Evolutionary conservation across 78 protist species (phyloP), one percentile per base, ranked within the genome.

Genomic region (Acrasis kona): DNA sequence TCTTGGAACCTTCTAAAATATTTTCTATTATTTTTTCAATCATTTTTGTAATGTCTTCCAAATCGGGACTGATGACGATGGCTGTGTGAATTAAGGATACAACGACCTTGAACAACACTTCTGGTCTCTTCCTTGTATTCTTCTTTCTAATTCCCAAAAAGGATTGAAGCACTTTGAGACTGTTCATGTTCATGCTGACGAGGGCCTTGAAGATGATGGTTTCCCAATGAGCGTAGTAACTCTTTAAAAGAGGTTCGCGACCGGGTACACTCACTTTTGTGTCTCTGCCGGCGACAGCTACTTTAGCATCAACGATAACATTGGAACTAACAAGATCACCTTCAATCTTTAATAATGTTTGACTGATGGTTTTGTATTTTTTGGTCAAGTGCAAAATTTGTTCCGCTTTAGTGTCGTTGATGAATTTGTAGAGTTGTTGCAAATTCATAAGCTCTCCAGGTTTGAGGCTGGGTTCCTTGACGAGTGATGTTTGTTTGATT

Each of bases 191-290:
- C 71, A 41, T 72, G n/a, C 27, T 1, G 57, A 6, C 12, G 28
- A 85, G 76, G 2, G 89, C 88, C 12, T 70, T 0, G 77, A 29
- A 87, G 78, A 83, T 29, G 29, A 65, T 12, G 19, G 19, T 27
- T 65, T 92, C 93, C 96, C 93, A 88, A 73, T 75, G 9, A 5
- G 10, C 29, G 79, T 91, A 91, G 88, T 88, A 91, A 12, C 3
- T 3, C n/a, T 7, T 28, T 76, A 91, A 28, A 19, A 0, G 37
- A 19, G 82, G 81, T n/a, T 74, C 39, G 3, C 34, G 4, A 29
- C 87, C 82, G 10, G 80, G n/a, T n/a, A n/a, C n/a, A n/a, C n/a
- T n/a, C n/a, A n/a, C n/a, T n/a, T n/a, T n/a, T n/a, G n/a, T n/a
- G n/a, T n/a, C n/a, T n/a, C n/a, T n/a, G n/a, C n/a, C n/a, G n/a